Percentiles rank a stretch among this genome's conserved stretches.
Evolutionary conservation across 345 rosid genomes (phyloP).

Genomic region (Eutrema heterophyllum): DNA sequence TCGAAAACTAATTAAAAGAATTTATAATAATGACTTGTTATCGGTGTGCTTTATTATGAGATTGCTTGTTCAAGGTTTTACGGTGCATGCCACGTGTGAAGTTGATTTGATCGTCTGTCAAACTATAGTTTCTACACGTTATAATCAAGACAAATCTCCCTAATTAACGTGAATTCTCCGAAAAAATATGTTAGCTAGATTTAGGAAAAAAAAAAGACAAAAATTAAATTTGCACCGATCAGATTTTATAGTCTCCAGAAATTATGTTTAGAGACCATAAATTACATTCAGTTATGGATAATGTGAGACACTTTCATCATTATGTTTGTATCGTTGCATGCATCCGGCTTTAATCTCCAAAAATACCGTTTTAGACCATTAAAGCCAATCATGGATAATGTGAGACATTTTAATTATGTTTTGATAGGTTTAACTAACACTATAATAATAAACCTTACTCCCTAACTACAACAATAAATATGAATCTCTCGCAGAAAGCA

Average conservation of each 20-base stretch:
- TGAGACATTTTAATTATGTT: not conserved
- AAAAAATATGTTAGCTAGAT: not conserved
- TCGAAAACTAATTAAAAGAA: not conserved
- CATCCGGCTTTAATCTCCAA: not conserved
- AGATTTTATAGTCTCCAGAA: not conserved
- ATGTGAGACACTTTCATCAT: not conserved
- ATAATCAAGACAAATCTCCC: not conserved
- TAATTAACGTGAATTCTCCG: not conserved
- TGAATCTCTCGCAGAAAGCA: constrained; percentile 49
- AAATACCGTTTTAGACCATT: not conserved
- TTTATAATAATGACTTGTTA: not conserved
- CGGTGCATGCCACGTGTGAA: constrained; percentile 6
- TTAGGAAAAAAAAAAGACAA: not conserved
- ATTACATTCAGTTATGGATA: not conserved
- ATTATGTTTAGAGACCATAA: not conserved
- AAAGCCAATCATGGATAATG: not conserved
- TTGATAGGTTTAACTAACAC: not conserved
- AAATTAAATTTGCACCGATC: not conserved
- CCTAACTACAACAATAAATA: constrained; percentile 3
- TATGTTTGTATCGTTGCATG: constrained; percentile 9
- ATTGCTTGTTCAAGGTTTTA: not conserved
- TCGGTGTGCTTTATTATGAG: not conserved
- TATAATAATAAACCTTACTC: not conserved
- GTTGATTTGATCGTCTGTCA: constrained; percentile 11
- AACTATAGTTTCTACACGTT: constrained; percentile 8